phyloP scores from a whole-genome alignment of 192 early-diverging fungal species.

The Backusella sp. region DNA sequence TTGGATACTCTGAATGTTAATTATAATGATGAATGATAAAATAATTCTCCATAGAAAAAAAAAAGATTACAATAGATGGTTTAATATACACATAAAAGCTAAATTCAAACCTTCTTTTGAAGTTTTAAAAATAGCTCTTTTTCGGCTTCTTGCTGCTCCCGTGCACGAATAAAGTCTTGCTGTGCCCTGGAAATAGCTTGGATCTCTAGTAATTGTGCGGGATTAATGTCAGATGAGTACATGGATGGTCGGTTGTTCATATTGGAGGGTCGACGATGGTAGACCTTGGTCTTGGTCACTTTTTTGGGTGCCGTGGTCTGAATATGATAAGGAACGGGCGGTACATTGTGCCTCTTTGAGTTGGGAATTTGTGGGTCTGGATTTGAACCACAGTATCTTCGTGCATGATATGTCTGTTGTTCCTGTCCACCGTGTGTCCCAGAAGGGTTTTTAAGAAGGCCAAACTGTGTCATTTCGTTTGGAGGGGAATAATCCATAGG shows the following conservation, averaged over 20 bases:
- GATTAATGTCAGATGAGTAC: conserved; percentile 1
- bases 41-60: neutral
- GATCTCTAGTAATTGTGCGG: neutral
- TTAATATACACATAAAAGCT: neutral
- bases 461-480: neutral
- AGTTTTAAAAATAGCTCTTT: conserved; percentile 7
- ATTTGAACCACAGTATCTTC: neutral
- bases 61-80: neutral
- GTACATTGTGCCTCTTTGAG: neutral
- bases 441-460: neutral
- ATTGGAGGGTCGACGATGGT: neutral
- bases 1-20: neutral
- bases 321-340: conserved; percentile 7
- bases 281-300: neutral
- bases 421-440: neutral
- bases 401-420: neutral
- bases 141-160: conserved; percentile 10
- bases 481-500: neutral
- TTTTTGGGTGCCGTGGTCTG: neutral
- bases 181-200: conserved; percentile 13
- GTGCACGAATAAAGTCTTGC: conserved; percentile 11
- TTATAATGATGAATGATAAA: neutral
- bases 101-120: conserved; percentile 3
- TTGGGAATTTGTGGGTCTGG: neutral
- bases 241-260: neutral